phyloP scores from a whole-genome alignment of 805 yeast genomes.

The Cephaloascus albidus region DNA sequence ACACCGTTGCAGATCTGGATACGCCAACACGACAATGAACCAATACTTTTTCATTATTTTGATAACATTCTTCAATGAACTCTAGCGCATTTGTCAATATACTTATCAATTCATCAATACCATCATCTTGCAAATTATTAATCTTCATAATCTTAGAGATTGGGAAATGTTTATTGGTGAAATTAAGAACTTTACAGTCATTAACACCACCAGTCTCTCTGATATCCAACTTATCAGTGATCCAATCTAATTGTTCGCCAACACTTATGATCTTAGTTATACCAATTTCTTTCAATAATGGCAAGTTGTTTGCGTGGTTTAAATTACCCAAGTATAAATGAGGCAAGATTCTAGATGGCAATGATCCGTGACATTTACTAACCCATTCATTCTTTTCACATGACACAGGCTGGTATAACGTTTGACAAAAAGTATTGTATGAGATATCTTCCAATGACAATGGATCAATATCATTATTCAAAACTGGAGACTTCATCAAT shows the following conservation, averaged over 20 bases:
- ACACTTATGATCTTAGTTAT: conserved; percentile 75
- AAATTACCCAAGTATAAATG: conserved; percentile 82
- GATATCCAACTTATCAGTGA: conserved; percentile 8
- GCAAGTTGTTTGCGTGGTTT: conserved; percentile 67
- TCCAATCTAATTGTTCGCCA: conserved; percentile 74
- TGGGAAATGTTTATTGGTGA: conserved; percentile 8
- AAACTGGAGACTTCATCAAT: conserved; percentile 47
- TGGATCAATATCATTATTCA: background rate
- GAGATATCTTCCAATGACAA: background rate
- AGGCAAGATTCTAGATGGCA: conserved; percentile 79
- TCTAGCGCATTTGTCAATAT: conserved; percentile 56
- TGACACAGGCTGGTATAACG: background rate
- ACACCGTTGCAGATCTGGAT: conserved; percentile 35
- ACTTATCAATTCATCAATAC: conserved; percentile 65
- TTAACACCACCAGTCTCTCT: background rate
- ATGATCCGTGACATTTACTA: conserved; percentile 40
- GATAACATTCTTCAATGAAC: conserved; percentile 37
- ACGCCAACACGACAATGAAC: conserved; percentile 39
- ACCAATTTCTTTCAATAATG: conserved; percentile 53
- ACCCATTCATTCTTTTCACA: conserved; percentile 12
- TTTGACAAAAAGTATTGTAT: background rate
- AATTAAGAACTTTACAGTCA: background rate
- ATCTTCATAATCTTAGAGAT: conserved; percentile 50
- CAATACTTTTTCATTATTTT: conserved; percentile 13
- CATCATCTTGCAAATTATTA: conserved; percentile 80